Conservation (phyloP, 768 basidiomycete genomes). For the Mycena galericulata region DNA sequence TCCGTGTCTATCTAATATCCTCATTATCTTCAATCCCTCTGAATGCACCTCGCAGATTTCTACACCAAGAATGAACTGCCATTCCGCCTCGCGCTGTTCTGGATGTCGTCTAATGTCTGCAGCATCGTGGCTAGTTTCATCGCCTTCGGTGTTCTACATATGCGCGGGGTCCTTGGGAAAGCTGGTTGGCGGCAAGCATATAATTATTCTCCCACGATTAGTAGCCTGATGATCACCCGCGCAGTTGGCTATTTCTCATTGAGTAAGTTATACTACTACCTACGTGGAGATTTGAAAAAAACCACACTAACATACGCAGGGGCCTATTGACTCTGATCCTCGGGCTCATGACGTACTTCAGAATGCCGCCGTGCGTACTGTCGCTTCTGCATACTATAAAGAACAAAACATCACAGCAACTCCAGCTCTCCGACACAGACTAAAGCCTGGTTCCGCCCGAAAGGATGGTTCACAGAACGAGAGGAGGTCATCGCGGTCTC, state of each 20-base stretch:
- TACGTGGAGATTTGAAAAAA: no score
- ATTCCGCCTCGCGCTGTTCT: conserved; percentile 66
- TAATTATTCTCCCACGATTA: conserved; percentile 1
- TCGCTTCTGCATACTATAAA: background rate
- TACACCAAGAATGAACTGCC: conserved; percentile 73
- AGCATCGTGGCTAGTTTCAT: conserved; percentile 65
- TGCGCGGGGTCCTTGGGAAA: conserved; percentile 65
- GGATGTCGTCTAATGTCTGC: conserved; percentile 61
- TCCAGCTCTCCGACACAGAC: conserved; percentile 65
- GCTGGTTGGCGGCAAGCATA: conserved; percentile 62
- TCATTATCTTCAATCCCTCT: background rate
- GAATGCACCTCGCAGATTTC: conserved; percentile 54
- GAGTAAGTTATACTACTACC: conserved; percentile 48
- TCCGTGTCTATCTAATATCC: conserved; percentile 41
- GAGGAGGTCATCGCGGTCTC: conserved; percentile 73
- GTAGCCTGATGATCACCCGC: background rate
- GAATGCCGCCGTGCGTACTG: conserved; percentile 57
- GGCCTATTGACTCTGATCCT: conserved; percentile 65
- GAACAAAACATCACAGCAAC: background rate
- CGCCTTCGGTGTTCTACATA: conserved; percentile 70
- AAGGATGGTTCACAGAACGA: conserved; percentile 73
- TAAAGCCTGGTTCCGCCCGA: conserved; percentile 66
- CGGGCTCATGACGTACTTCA: conserved; percentile 67
- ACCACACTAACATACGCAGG: conserved; percentile 34
- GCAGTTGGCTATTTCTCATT: conserved; percentile 69